Conservation (phyloP, 306 rosid species). For the Calophaca sinica region DNA sequence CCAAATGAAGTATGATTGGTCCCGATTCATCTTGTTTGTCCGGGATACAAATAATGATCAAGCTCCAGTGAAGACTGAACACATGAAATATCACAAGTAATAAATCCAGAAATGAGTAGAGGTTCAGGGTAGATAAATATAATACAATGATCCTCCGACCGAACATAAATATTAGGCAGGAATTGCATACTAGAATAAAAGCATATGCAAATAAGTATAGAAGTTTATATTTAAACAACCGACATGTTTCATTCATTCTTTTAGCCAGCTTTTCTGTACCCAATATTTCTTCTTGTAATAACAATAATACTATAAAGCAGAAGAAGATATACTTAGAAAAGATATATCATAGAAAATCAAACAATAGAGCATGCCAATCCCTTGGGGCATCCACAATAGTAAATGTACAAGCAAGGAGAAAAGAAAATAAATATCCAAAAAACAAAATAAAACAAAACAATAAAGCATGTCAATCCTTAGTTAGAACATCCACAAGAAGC, state of each 20-base stretch:
- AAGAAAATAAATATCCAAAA: no score
- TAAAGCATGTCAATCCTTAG: no score
- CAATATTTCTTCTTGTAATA: neutral
- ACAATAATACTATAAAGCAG: neutral
- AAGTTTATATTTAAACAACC: neutral
- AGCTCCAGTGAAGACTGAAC: conserved; percentile 93
- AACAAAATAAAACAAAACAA: no score
- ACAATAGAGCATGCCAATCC: neutral
- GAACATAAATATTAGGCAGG: conserved; percentile 23
- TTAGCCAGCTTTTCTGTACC: neutral
- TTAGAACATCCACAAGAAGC: no score
- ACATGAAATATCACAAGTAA: conserved; percentile 48
- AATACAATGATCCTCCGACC: conserved; percentile 2
- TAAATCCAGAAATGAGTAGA: conserved; percentile 36
- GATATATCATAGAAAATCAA: neutral
- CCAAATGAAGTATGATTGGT: conserved; percentile 92
- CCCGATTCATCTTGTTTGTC: conserved; percentile 84
- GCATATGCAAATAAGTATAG: neutral
- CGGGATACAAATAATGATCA: conserved; percentile 89
- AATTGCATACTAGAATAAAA: conserved; percentile 22
- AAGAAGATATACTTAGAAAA: neutral
- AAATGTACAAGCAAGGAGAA: neutral
- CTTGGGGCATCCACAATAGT: neutral
- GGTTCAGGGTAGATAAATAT: neutral
- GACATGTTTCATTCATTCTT: neutral